These are phyloP conservation scores for Casuarina glauca DNA, from an alignment of 306 rosid genomes.

Conservation along the genomic window DNA sequence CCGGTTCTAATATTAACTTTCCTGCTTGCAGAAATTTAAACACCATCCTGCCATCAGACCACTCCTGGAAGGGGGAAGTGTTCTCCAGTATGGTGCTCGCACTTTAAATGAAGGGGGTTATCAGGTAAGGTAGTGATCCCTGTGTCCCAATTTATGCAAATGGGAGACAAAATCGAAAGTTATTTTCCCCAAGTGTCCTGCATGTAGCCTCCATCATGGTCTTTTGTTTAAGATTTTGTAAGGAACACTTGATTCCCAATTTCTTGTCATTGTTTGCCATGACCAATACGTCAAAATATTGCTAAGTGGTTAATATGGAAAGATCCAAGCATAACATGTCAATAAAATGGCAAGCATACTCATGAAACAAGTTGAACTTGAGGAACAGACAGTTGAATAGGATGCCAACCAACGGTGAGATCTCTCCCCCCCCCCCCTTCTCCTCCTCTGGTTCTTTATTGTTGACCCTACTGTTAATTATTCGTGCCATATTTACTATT, in stretches of 20 bases:
- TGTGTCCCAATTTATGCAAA: slow-evolving; percentile 16
- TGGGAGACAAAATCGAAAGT: slow-evolving; percentile 10
- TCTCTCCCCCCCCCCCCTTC: neutral
- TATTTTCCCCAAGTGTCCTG: slow-evolving; percentile 10
- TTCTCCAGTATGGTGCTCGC: slow-evolving; percentile 94
- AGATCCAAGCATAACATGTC: slow-evolving; percentile 15
- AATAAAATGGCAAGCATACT: neutral
- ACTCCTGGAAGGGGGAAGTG: slow-evolving; percentile 81
- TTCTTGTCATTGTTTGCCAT: slow-evolving; percentile 26
- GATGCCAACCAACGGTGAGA: neutral
- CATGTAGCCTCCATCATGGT: slow-evolving; percentile 16
- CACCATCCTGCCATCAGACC: slow-evolving; percentile 85
- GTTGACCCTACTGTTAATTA: neutral
- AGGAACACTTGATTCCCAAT: slow-evolving; percentile 6
- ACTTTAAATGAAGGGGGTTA: slow-evolving; percentile 94
- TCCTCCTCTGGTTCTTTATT: neutral
- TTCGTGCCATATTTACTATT: slow-evolving; percentile 8
- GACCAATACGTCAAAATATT: slow-evolving; percentile 17
- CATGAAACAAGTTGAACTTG: slow-evolving; percentile 18
- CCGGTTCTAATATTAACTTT: slow-evolving; percentile 11
- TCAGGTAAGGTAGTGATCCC: slow-evolving; percentile 56
- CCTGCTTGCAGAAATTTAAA: slow-evolving; percentile 64
- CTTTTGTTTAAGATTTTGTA: slow-evolving; percentile 1
- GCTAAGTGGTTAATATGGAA: slow-evolving; percentile 10
- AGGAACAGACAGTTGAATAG: slow-evolving; percentile 6